Evolutionary conservation across 139 green algal genomes (phyloP), one percentile per base, ranked within the genome.

Genomic region (Chlamydomonas applanata): DNA sequence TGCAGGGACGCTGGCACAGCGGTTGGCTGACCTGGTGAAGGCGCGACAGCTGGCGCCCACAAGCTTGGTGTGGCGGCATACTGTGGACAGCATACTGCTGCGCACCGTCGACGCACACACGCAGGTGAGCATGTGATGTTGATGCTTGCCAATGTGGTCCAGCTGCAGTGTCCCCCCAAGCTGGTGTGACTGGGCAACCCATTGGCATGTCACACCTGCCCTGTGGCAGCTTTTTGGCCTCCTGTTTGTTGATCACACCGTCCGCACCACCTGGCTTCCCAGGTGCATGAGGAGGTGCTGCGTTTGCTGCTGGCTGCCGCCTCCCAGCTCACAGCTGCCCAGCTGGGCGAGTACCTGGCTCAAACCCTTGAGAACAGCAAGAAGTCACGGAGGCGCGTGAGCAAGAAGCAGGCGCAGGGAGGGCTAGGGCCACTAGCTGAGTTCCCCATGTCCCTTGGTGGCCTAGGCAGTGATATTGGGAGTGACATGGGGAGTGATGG

Each of bases 201-300:
- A n/a, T n/a, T n/a, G n/a, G n/a, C n/a, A n/a, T n/a, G n/a, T n/a
- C n/a, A n/a, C n/a, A n/a, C n/a, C n/a, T n/a, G n/a, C n/a, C n/a
- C n/a, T n/a, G n/a, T n/a, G n/a, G n/a, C n/a, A n/a, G n/a, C n/a
- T n/a, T n/a, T n/a, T n/a, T n/a, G n/a, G n/a, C 19, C 54, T 62
- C 20, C 54, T n/a, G 5, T 5, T 32, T 20, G 5, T n/a, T 22
- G 5, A 5, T 20, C 27, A 5, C 5, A 32, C 54, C 54, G 19
- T 62, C 20, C 54, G 5, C 54, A 22, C 27, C 54, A 62, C 20
- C 17, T 25, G 17, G 17, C 54, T 25, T 32, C 52, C 16, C 78
- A 93, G 84, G 85, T 88, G 63, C 90, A 95, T 46, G 84, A 92
- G 72, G 87, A 94, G 83, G 83, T 94, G 34, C 72, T 95, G 76